These are phyloP conservation scores for Paragyromitra xinjiangensis DNA, from an alignment of 495 filamentous ascomycete genomes.

Conservation along the genomic window DNA sequence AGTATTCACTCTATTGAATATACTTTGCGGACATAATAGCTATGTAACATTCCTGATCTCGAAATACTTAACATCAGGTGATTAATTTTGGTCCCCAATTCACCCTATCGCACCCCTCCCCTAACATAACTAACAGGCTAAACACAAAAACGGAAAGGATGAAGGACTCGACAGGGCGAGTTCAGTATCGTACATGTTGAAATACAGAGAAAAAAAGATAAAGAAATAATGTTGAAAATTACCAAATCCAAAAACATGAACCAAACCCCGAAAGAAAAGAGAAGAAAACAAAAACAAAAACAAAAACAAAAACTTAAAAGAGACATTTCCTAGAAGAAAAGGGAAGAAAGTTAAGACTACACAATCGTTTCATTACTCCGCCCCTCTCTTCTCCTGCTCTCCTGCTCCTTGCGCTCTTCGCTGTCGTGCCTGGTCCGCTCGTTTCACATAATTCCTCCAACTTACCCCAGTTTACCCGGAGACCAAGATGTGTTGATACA, in stretches of 20 bases:
- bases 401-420: not conserved
- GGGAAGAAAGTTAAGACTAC: conserved; percentile 10
- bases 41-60: not conserved
- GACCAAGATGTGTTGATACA: conserved; percentile 36
- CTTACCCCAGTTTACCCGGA: conserved; percentile 17
- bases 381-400: not conserved
- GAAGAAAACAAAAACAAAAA: not conserved
- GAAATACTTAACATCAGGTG: not conserved
- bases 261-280: conserved; percentile 35
- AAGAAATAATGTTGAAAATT: conserved; percentile 11
- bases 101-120: not conserved
- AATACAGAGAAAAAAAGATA: conserved; percentile 23
- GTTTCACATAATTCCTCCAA: conserved; percentile 37
- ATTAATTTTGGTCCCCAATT: conserved; percentile 1
- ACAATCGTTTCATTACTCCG: conserved; percentile 28
- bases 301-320: not conserved
- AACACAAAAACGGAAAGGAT: not conserved
- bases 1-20: too few species aligned
- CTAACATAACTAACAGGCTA: not conserved
- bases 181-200: conserved; percentile 43
- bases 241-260: conserved; percentile 34
- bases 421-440: conserved; percentile 35
- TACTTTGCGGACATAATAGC: not conserved
- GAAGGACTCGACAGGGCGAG: not conserved
- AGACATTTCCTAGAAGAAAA: conserved; percentile 1